Base-by-base conservation (phyloP, 2,329 filamentous ascomycete species). In the Penicillium sp. region DNA sequence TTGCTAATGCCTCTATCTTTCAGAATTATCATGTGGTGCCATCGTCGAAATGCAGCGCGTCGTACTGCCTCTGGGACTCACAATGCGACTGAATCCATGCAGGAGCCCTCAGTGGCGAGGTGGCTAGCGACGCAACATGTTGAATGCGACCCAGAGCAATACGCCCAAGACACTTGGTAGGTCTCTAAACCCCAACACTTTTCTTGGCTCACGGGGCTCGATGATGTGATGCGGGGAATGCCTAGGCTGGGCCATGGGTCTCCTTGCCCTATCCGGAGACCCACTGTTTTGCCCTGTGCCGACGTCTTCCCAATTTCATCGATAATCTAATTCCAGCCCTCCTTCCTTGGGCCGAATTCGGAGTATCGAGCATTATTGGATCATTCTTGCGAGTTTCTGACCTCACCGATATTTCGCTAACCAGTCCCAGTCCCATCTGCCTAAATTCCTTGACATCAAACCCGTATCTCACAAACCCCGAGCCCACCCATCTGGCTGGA, bases 151-250 rank as follows among this genome's bases (percentile, higher is more conserved):
- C 33, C 53, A 18, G 56, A 59, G 26, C 58, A 56, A 39, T 63
- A 64, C 34, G 50, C 58, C 39, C 61, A 63, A 47, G 65, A 68
- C 45, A 60, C 46, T 51, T 70, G 67, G 67, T 70, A 62, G 26
- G 41, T 42, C 41, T 13, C 16, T 6, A 21, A 21, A 10, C 39
- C 47, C 24, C 26, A 34, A 28, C 18, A 26, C 16, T 3, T 29
- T 26, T 51, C 59, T 61, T 62, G 63, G 58, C 59, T 42, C 46
- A n/a, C 46, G 41, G 45, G 44, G 47, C 49, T 43, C 26, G 50
- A 49, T 57, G 55, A 56, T 58, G 55, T 43, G 50, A 43, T 58
- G 51, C 51, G 54, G 55, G 48, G 52, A 54, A 54, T 36, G 56
- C 58, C 58, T 42, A 58, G 53, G 46, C 52, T 56, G 42, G 55